phyloP scores from a whole-genome alignment of 192 early-diverging fungal genomes.

The Rhizophlyctis rosea region DNA sequence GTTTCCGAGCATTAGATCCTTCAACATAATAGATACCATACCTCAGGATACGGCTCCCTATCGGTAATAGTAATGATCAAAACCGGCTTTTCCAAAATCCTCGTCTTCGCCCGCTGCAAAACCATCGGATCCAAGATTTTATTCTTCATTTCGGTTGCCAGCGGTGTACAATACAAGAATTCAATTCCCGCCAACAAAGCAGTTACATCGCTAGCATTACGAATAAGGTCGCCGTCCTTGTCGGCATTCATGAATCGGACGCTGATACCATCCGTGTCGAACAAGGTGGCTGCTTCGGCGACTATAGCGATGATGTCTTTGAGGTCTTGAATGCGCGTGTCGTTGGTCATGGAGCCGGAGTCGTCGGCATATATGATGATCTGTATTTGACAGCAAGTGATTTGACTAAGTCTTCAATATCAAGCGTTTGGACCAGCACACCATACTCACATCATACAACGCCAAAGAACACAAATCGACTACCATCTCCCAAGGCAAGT shows the following conservation, averaged over 20 bases:
- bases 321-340: slow-evolving; percentile 28
- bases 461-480: slow-evolving; percentile 23
- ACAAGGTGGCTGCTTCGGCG: slow-evolving; percentile 22
- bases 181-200: too few relatives aligned
- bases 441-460: slow-evolving; percentile 33
- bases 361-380: too few relatives aligned
- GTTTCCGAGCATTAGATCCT: too few relatives aligned
- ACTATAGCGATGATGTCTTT: slow-evolving; percentile 24
- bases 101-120: neutral
- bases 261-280: slow-evolving; percentile 30
- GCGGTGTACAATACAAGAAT: slow-evolving; percentile 28
- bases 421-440: too few relatives aligned
- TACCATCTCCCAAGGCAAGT: slow-evolving; percentile 21
- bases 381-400: too few relatives aligned
- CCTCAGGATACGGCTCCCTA: slow-evolving; percentile 27
- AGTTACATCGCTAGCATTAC: too few relatives aligned
- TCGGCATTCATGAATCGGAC: slow-evolving; percentile 35
- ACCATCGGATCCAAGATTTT: slow-evolving; percentile 25
- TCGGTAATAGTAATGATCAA: slow-evolving; percentile 30
- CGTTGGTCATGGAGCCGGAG: slow-evolving; percentile 26
- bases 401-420: slow-evolving; percentile 24
- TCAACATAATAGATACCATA: too few relatives aligned
- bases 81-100: slow-evolving; percentile 21
- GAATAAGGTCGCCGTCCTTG: slow-evolving; percentile 24
- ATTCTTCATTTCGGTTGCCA: slow-evolving; percentile 29